A percentile compares a stretch with the other conserved stretches of the same genome.
These are phyloP conservation scores for Vigna nakashimae DNA, from an alignment of 306 rosid species.

Conservation along the genomic window DNA sequence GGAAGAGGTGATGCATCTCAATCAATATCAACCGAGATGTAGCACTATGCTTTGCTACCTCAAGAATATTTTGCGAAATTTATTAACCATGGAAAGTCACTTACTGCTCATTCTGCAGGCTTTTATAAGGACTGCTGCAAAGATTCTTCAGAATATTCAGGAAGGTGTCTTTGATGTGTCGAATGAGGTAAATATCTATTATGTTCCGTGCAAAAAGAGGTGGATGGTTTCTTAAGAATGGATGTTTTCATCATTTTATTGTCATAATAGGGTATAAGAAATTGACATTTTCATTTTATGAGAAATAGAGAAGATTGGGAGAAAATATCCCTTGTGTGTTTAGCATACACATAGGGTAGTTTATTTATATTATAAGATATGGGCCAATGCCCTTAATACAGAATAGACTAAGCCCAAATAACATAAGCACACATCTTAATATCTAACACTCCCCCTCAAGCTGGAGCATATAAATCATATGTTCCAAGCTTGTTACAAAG, in stretches of 20 bases:
- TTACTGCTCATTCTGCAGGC: conserved; percentile 60
- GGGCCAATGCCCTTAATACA: too few species aligned
- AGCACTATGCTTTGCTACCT: not conserved
- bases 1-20: conserved; percentile 74
- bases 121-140: conserved; percentile 85
- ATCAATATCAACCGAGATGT: conserved; percentile 11
- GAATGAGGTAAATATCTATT: conserved; percentile 74
- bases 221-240: not conserved
- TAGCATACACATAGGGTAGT: too few species aligned
- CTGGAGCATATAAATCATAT: too few species aligned
- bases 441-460: too few species aligned
- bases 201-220: conserved; percentile 27
- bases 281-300: not conserved
- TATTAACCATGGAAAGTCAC: conserved; percentile 29
- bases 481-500: too few species aligned
- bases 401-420: too few species aligned
- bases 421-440: too few species aligned
- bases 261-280: not conserved
- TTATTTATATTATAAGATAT: too few species aligned
- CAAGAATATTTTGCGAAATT: conserved; percentile 1
- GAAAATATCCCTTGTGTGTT: too few species aligned
- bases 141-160: conserved; percentile 92
- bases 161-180: conserved; percentile 91
- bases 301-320: too few species aligned
- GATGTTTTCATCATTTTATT: not conserved